Conservation (phyloP, 192 early-diverging fungal genomes). For the Linnemannia elongata region DNA sequence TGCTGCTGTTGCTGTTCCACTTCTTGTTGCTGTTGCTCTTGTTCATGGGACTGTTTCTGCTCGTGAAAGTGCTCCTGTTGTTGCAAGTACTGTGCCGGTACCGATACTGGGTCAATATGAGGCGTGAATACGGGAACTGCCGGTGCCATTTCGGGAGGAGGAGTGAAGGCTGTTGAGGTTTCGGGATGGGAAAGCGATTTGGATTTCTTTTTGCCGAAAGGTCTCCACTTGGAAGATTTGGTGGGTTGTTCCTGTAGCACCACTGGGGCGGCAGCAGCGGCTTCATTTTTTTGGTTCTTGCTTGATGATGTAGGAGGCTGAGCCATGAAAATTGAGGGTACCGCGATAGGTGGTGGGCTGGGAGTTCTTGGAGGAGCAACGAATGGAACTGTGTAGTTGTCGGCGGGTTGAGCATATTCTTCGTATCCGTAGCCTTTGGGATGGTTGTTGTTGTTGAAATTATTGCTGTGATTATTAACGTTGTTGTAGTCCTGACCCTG, state of each 20-base stretch:
- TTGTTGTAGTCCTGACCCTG: background rate
- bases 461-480: conserved; percentile 5
- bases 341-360: background rate
- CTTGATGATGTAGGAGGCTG: background rate
- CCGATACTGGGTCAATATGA: background rate
- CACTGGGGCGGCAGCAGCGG: background rate
- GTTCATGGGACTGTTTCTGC: background rate
- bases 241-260: conserved; percentile 4
- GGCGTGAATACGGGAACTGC: background rate
- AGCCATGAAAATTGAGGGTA: conserved; percentile 30
- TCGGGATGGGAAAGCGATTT: conserved; percentile 38
- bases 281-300: background rate
- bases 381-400: background rate
- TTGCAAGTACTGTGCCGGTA: background rate
- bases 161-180: background rate
- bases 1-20: background rate
- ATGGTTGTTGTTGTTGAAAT: background rate
- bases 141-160: background rate
- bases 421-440: background rate
- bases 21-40: conserved; percentile 6
- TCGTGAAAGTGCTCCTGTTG: background rate
- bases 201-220: conserved; percentile 53
- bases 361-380: conserved; percentile 3
- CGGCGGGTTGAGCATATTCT: background rate
- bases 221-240: conserved; percentile 47